A percentile compares a stretch with the other conserved stretches of the same genome.
phyloP scores from a whole-genome alignment of 495 filamentous ascomycete genomes.

The Neurospora sp. region DNA sequence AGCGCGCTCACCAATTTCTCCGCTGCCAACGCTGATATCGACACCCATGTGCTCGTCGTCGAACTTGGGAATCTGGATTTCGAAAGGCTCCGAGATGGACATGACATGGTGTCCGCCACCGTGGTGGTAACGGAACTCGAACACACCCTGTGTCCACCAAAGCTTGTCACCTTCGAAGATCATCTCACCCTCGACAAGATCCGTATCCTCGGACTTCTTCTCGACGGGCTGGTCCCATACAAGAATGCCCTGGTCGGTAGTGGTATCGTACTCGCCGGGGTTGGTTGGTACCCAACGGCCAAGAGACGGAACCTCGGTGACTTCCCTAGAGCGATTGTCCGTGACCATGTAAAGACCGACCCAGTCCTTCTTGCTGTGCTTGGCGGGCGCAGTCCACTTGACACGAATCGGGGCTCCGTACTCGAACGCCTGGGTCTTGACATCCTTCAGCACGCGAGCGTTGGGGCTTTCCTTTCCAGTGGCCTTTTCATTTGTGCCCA shows the following conservation, averaged over 20 bases:
- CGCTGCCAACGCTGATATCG: conserved; percentile 42
- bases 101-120: conserved; percentile 90
- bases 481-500: conserved; percentile 39
- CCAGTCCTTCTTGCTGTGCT: conserved; percentile 92
- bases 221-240: conserved; percentile 47
- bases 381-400: conserved; percentile 82
- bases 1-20: conserved; percentile 25
- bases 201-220: conserved; percentile 37
- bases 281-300: conserved; percentile 85
- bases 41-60: conserved; percentile 41
- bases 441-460: conserved; percentile 35
- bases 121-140: conserved; percentile 96
- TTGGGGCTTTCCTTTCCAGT: conserved; percentile 37
- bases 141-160: conserved; percentile 92
- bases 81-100: conserved; percentile 89
- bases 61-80: conserved; percentile 71
- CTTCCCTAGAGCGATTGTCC: conserved; percentile 78
- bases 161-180: conserved; percentile 86
- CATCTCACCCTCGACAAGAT: conserved; percentile 65
- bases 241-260: conserved; percentile 69
- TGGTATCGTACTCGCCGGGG: conserved; percentile 65
- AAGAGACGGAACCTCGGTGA: conserved; percentile 73
- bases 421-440: conserved; percentile 68
- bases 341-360: conserved; percentile 89
- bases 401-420: conserved; percentile 89